These are phyloP conservation scores for Graphiopsis chlorocephala DNA, from an alignment of 2,329 filamentous ascomycete genomes.

Conservation along the genomic window DNA sequence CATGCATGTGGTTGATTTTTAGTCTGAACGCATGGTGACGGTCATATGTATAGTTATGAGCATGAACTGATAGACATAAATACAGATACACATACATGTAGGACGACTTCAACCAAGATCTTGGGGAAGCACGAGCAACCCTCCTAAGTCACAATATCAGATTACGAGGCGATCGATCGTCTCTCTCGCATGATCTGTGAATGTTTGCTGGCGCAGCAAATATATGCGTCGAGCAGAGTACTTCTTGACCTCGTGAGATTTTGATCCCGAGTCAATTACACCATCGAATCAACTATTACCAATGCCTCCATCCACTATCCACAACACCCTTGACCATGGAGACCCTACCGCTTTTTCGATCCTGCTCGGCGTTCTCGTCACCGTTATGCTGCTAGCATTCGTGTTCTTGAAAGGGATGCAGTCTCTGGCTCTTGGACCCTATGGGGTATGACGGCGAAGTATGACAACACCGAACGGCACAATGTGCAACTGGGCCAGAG, in stretches of 20 bases:
- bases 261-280: neutral
- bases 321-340: neutral
- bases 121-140: neutral
- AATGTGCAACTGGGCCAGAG: neutral
- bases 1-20: neutral
- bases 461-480: neutral
- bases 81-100: neutral
- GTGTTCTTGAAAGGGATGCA: neutral
- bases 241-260: neutral
- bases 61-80: neutral
- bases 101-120: neutral
- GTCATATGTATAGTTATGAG: neutral
- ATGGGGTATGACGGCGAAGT: neutral
- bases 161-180: neutral
- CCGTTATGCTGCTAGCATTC: neutral
- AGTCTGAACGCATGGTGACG: neutral
- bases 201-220: neutral
- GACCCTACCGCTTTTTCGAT: neutral
- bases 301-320: neutral
- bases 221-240: neutral
- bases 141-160: neutral
- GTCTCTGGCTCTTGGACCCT: neutral
- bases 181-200: neutral
- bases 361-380: neutral
- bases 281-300: neutral